A percentile compares a stretch with the other conserved stretches of the same genome.
phyloP scores from a whole-genome alignment of 306 rosid species.

The Quercus dentata region DNA sequence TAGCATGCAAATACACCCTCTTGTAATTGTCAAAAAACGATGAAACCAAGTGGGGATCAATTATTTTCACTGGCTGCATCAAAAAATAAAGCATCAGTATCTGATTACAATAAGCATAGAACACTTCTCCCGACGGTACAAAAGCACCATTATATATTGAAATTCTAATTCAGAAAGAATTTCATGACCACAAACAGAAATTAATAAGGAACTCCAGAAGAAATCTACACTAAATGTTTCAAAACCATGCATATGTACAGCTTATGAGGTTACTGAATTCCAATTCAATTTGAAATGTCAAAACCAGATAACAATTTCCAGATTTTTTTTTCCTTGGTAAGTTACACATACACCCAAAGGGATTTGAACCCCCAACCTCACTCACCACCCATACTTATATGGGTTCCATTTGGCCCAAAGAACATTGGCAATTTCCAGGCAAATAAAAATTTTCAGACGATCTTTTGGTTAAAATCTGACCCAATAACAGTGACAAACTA shows the following conservation, averaged over 20 bases:
- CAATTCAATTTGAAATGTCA: not conserved
- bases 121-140: constrained; percentile 18
- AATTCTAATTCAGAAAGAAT: constrained; percentile 9
- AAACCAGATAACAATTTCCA: not conserved
- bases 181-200: not conserved
- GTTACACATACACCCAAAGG: too few relatives aligned
- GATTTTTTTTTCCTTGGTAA: too few relatives aligned
- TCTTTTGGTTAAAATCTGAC: not conserved
- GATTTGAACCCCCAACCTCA: too few relatives aligned
- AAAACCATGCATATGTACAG: not conserved
- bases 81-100: constrained; percentile 10
- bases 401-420: too few relatives aligned
- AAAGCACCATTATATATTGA: constrained; percentile 17
- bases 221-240: constrained; percentile 8
- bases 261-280: not conserved
- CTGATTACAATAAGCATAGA: constrained; percentile 10
- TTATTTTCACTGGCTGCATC: constrained; percentile 86
- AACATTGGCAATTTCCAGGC: not conserved
- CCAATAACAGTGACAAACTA: not conserved
- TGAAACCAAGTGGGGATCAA: constrained; percentile 95
- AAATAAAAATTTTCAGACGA: not conserved
- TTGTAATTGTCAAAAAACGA: constrained; percentile 63
- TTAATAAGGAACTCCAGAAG: not conserved
- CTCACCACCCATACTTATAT: too few relatives aligned
- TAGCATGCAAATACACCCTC: constrained; percentile 66